Evolutionary conservation across 2,329 filamentous ascomycete genomes (phyloP).

Genomic region (Fonsecaea erecta): DNA sequence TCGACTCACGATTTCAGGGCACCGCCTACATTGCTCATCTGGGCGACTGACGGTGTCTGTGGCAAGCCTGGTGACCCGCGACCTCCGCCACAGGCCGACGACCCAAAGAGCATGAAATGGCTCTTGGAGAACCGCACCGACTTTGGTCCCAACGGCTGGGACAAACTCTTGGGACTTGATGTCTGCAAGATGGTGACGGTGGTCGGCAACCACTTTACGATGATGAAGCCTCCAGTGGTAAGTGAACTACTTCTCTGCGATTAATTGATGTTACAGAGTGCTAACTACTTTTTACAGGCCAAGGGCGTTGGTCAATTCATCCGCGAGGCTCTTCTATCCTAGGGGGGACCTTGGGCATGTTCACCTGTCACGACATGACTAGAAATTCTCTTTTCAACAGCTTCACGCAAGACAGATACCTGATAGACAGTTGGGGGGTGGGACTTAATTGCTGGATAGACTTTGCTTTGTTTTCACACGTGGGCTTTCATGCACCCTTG

Average conservation of each 20-base stretch:
- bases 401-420: conserved; percentile 25
- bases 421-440: conserved; percentile 22
- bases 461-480: conserved; percentile 18
- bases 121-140: conserved; percentile 54
- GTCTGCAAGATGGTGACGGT: conserved; percentile 43
- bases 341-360: conserved; percentile 4
- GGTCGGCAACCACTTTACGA: conserved; percentile 48
- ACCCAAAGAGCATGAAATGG: conserved; percentile 56
- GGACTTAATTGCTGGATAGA: conserved; percentile 20
- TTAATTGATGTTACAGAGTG: not conserved
- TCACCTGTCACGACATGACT: conserved; percentile 16
- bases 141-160: conserved; percentile 55
- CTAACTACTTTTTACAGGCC: conserved; percentile 32
- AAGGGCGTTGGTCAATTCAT: conserved; percentile 39
- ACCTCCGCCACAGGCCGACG: conserved; percentile 48
- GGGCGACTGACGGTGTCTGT: conserved; percentile 56
- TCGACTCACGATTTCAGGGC: conserved; percentile 42
- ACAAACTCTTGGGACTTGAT: conserved; percentile 48
- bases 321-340: conserved; percentile 35
- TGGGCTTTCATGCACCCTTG: conserved; percentile 7
- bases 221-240: conserved; percentile 45
- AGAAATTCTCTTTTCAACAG: conserved; percentile 2
- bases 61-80: conserved; percentile 48
- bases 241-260: conserved; percentile 23
- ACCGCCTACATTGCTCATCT: conserved; percentile 52